These are phyloP conservation scores for Colletotrichum theobromicola DNA, from an alignment of 2,329 filamentous ascomycete genomes.

Conservation along the genomic window DNA sequence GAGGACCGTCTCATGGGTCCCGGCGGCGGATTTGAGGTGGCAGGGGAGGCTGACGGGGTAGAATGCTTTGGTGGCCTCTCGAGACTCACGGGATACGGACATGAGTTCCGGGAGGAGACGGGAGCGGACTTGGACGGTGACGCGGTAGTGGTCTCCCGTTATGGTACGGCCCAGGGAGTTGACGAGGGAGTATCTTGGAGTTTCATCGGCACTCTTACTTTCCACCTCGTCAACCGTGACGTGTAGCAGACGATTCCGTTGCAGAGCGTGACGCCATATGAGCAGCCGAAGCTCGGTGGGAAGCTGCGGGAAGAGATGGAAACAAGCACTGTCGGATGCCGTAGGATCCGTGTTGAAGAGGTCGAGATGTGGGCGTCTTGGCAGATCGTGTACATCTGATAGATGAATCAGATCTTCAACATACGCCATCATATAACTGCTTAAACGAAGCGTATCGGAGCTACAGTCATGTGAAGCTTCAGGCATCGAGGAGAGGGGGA, in stretches of 20 bases:
- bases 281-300: background rate
- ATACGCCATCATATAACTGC: background rate
- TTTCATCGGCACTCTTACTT: too few relatives aligned
- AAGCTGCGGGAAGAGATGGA: background rate
- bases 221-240: background rate
- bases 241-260: background rate
- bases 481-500: background rate
- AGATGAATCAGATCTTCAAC: background rate
- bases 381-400: background rate
- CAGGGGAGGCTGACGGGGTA: background rate
- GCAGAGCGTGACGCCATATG: background rate
- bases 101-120: background rate
- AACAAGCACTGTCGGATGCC: background rate
- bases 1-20: background rate
- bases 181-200: background rate
- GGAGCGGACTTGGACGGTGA: background rate
- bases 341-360: background rate
- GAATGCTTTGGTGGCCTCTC: background rate
- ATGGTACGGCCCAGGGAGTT: background rate
- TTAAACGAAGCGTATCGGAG: background rate
- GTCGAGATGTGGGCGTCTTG: constrained; percentile 3
- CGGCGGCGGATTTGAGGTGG: background rate
- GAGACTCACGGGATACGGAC: background rate
- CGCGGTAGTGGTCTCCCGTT: background rate
- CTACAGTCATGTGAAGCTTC: background rate